Percentiles rank a stretch among this genome's conserved stretches.
Evolutionary conservation across 2,329 filamentous ascomycete species (phyloP).

Genomic region (Penicillium sp.): DNA sequence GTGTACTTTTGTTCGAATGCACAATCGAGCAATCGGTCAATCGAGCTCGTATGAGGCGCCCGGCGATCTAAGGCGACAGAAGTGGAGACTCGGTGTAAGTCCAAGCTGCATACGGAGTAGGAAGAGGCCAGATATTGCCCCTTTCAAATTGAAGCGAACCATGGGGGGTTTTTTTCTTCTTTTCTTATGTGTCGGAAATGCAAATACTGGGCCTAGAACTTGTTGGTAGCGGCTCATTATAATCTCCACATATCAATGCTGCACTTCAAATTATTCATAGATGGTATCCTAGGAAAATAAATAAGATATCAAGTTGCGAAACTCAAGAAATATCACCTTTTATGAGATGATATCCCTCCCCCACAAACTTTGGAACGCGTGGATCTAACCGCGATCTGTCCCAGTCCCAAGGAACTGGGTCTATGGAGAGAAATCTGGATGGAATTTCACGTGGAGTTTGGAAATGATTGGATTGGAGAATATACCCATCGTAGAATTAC

Average conservation of each 20-base stretch:
- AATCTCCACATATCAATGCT: neutral
- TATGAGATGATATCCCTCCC: neutral
- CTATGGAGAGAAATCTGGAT: neutral
- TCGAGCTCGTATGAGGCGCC: neutral
- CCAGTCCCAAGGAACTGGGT: slow-evolving; percentile 20
- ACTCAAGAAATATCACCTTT: neutral
- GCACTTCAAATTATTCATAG: neutral
- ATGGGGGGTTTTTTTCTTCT: neutral
- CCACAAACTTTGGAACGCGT: slow-evolving; percentile 10
- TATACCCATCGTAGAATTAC: neutral
- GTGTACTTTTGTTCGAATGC: neutral
- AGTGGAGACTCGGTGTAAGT: neutral
- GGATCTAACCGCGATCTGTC: slow-evolving; percentile 26
- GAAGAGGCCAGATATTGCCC: neutral
- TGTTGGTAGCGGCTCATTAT: too few species aligned
- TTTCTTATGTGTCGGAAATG: neutral
- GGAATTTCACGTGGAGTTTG: neutral
- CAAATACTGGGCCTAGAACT: neutral
- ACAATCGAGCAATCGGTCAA: neutral
- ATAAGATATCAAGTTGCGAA: neutral
- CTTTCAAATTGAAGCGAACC: neutral
- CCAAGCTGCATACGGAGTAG: neutral
- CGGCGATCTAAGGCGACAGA: neutral
- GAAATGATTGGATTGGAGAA: neutral
- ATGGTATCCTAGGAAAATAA: neutral